Evolutionary conservation across 768 basidiomycete species (phyloP).

Genomic region (Panus rudis): DNA sequence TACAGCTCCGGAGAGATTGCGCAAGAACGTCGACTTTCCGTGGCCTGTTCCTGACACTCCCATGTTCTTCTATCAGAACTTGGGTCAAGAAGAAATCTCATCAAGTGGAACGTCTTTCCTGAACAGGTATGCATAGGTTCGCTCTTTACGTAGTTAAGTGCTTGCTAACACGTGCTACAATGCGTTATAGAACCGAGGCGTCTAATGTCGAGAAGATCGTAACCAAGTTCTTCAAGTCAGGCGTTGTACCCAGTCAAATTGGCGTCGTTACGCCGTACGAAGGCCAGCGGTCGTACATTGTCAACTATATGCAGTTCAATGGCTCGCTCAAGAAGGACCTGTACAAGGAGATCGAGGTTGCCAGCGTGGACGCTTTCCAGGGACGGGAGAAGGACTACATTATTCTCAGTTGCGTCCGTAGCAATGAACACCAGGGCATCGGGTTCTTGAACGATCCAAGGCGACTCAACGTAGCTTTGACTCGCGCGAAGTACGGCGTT

Average conservation of each 20-base stretch:
- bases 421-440: slow-evolving; percentile 99
- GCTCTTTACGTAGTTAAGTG: slow-evolving; percentile 9
- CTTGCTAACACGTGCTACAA: background rate
- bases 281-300: slow-evolving; percentile 96
- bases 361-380: slow-evolving; percentile 98
- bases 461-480: slow-evolving; percentile 93
- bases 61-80: slow-evolving; percentile 99
- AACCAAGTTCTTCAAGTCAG: slow-evolving; percentile 99
- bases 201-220: slow-evolving; percentile 99
- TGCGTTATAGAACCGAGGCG: slow-evolving; percentile 74
- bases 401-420: slow-evolving; percentile 93
- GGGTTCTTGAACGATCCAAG: slow-evolving; percentile 98
- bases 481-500: slow-evolving; percentile 95
- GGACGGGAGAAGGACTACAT: slow-evolving; percentile 99
- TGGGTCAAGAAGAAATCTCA: slow-evolving; percentile 98
- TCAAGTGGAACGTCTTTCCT: slow-evolving; percentile 98
- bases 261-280: slow-evolving; percentile 99
- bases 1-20: slow-evolving; percentile 91
- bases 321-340: slow-evolving; percentile 98
- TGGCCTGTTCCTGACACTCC: slow-evolving; percentile 97
- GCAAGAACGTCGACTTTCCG: slow-evolving; percentile 98
- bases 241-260: slow-evolving; percentile 91
- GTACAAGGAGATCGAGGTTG: slow-evolving; percentile 99
- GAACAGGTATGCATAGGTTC: slow-evolving; percentile 54
- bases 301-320: slow-evolving; percentile 99